phyloP scores from a whole-genome alignment of 176 grass and related monocot genomes.

The Cocos nucifera region DNA sequence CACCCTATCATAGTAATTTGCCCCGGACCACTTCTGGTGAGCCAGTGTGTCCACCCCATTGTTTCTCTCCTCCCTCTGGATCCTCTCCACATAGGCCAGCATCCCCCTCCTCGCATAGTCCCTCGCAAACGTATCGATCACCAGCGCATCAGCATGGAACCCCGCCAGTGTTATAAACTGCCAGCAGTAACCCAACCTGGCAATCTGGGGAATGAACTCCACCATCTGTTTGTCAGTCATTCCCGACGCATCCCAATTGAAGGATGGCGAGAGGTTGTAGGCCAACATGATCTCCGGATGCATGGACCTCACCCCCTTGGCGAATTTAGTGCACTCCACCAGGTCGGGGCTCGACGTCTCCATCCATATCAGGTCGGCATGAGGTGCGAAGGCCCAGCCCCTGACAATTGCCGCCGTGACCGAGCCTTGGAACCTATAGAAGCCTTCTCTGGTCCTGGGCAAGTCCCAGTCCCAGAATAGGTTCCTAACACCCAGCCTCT shows the following conservation, averaged over 20 bases:
- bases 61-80: conserved; percentile 79
- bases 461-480: conserved; percentile 96
- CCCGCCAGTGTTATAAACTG: conserved; percentile 95
- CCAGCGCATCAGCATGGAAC: conserved; percentile 92
- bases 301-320: conserved; percentile 42
- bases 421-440: conserved; percentile 80
- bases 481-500: conserved; percentile 34
- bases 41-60: conserved; percentile 82
- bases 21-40: conserved; percentile 95
- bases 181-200: conserved; percentile 63
- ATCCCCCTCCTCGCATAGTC: conserved; percentile 74
- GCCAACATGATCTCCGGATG: conserved; percentile 64
- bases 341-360: conserved; percentile 89
- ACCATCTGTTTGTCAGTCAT: conserved; percentile 68
- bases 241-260: conserved; percentile 95
- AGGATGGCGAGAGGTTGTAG: conserved; percentile 97
- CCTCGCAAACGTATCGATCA: conserved; percentile 71
- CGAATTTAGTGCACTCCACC: conserved; percentile 60
- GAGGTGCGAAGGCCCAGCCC: conserved; percentile 57
- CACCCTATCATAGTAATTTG: conserved; percentile 78
- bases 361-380: conserved; percentile 90
- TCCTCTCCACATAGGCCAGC: conserved; percentile 93
- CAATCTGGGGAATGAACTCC: conserved; percentile 68
- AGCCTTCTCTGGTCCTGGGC: conserved; percentile 75
- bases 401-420: conserved; percentile 61